Evolutionary conservation across 2,329 filamentous ascomycete species (phyloP).

Genomic region (Colletotrichum shisoi): DNA sequence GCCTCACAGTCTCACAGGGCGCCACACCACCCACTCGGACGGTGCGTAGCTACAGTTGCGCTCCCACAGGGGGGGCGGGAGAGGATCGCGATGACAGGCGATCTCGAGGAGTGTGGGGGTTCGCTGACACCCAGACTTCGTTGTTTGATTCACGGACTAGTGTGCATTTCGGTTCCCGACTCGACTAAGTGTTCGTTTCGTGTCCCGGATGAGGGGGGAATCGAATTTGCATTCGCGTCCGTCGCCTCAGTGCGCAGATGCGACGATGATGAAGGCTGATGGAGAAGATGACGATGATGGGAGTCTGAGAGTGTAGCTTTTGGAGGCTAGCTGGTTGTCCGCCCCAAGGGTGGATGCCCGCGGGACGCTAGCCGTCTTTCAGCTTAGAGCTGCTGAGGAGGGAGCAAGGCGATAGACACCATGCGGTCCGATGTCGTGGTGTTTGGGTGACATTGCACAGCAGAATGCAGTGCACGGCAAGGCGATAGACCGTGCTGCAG

Average conservation of each 20-base stretch:
- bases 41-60: neutral
- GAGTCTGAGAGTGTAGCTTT: constrained; percentile 7
- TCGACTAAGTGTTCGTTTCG: neutral
- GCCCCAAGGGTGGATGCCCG: neutral
- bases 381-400: constrained; percentile 23
- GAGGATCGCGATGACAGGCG: constrained; percentile 32
- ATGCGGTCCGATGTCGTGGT: constrained; percentile 14
- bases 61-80: constrained; percentile 1
- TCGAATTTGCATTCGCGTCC: neutral
- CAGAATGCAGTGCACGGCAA: neutral
- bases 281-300: constrained; percentile 10
- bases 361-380: constrained; percentile 23
- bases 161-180: neutral
- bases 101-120: constrained; percentile 19
- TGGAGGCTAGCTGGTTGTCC: neutral
- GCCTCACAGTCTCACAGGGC: constrained; percentile 12
- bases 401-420: neutral
- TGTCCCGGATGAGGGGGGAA: neutral
- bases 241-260: constrained; percentile 8
- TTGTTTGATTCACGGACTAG: too few species aligned
- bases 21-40: neutral
- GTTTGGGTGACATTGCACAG: neutral
- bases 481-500: neutral
- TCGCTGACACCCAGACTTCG: neutral
- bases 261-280: constrained; percentile 22